Conservation (phyloP, 345 rosid genomes). For the Gossypium stocksii region DNA sequence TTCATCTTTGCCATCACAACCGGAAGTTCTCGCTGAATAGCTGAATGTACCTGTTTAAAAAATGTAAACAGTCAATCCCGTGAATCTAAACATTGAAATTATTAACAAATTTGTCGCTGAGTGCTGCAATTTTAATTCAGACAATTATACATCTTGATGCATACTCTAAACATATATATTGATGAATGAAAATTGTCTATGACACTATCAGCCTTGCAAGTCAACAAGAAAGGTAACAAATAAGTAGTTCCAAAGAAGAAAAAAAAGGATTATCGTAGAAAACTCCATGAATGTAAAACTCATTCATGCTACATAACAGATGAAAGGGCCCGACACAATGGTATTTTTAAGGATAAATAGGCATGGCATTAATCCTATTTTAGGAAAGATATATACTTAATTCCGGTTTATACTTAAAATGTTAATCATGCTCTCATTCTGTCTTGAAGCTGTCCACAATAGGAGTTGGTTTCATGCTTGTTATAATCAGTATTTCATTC, state of each 20-base stretch:
- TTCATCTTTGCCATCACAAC: conserved; percentile 75
- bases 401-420: neutral
- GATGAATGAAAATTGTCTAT: neutral
- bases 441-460: neutral
- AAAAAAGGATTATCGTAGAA: neutral
- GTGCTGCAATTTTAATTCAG: neutral
- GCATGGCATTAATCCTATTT: neutral
- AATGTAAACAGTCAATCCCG: conserved; percentile 12
- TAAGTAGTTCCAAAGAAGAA: neutral
- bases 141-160: neutral
- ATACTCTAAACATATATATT: no score
- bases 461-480: neutral
- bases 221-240: neutral
- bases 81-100: conserved; percentile 1
- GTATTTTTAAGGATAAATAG: neutral
- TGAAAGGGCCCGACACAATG: neutral
- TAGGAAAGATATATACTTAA: neutral
- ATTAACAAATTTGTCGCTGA: neutral
- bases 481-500: neutral
- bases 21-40: conserved; percentile 71
- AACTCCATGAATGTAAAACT: neutral
- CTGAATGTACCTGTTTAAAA: conserved; percentile 60
- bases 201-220: neutral
- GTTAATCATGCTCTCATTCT: neutral
- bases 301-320: neutral